Evolutionary conservation across 78 protist species (phyloP), one percentile per base, ranked within the genome.

Genomic region (Dictyostelium intermedium): DNA sequence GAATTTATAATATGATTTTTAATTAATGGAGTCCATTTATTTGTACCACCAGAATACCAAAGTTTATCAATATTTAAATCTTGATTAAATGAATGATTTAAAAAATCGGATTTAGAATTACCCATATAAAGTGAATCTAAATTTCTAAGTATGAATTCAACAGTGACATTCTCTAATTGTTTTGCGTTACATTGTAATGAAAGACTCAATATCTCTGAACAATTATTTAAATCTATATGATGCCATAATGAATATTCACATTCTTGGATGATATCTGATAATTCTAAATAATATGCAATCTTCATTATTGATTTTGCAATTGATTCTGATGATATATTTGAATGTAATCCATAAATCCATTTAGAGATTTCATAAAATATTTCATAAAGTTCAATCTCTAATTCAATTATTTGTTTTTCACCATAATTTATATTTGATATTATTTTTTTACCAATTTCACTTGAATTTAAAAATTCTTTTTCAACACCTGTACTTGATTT

Each of bases 211-310:
- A 76, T 43, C 72, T 89, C 87, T 18, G 81, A 69, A 47, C 81
- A 83, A 80, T 89, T 89, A 8, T 89, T 72, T 20, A 60, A 45
- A 34, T 79, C 72, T 5, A 89, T 63, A 50, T 89, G 79, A 83
- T 74, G 84, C 94, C 94, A 89, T 60, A 89, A 39, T 16, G 72
- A 50, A 39, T 47, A 89, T 70, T 89, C 94, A 69, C 94, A 89
- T 5, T 41, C 32, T 63, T 63, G 35, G 27, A 43, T 23, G 0
- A 89, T 30, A 50, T 89, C 94, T 1, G 53, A 6, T 0, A 89
- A 13, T 2, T 80, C 84, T 1, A 89, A 43, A 9, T 27, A 37
- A n/a, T 69, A 25, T 2, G 94, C 86, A 23, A 79, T 63, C 16
- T 39, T 16, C 16, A 89, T 16, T 13, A 89, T 30, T 14, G 27